Percentiles rank a stretch among this genome's conserved stretches.
Conservation (phyloP, 2,329 filamentous ascomycete genomes). For the Geosmithia morbida region DNA sequence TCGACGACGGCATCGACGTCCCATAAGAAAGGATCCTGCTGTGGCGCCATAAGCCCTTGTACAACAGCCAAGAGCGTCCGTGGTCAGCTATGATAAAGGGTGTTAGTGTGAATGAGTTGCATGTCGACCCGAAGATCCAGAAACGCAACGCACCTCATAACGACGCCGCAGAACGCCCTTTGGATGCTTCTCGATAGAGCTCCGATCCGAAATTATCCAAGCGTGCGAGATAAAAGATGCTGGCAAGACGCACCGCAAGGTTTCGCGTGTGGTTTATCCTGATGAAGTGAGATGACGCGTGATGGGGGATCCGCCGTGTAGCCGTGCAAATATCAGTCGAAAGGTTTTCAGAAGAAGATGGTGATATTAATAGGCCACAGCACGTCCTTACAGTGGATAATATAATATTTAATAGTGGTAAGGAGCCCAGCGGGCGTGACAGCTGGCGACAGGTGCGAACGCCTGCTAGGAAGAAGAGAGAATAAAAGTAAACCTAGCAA, state of each 20-base stretch:
- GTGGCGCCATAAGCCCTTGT: background rate
- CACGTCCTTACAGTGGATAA: background rate
- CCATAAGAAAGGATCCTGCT: slow-evolving; percentile 57
- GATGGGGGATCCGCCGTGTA: background rate
- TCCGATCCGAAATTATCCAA: background rate
- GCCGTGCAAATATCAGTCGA: background rate
- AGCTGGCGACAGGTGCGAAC: too few relatives aligned
- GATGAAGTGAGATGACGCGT: background rate
- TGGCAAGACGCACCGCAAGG: background rate
- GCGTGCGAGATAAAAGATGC: too few relatives aligned
- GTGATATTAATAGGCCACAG: background rate
- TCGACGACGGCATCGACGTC: slow-evolving; percentile 49
- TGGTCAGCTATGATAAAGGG: background rate
- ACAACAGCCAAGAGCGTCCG: background rate
- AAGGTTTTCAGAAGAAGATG: background rate
- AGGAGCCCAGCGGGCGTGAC: too few relatives aligned
- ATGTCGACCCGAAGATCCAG: background rate
- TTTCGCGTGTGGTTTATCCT: background rate
- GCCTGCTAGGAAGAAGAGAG: too few relatives aligned
- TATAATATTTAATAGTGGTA: too few relatives aligned
- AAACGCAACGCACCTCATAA: background rate
- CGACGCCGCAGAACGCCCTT: background rate
- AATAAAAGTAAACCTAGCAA: too few relatives aligned
- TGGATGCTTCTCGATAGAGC: background rate
- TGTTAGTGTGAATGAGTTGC: background rate